phyloP scores from a whole-genome alignment of 2,329 filamentous ascomycete genomes.

The Colletotrichum sp. region DNA sequence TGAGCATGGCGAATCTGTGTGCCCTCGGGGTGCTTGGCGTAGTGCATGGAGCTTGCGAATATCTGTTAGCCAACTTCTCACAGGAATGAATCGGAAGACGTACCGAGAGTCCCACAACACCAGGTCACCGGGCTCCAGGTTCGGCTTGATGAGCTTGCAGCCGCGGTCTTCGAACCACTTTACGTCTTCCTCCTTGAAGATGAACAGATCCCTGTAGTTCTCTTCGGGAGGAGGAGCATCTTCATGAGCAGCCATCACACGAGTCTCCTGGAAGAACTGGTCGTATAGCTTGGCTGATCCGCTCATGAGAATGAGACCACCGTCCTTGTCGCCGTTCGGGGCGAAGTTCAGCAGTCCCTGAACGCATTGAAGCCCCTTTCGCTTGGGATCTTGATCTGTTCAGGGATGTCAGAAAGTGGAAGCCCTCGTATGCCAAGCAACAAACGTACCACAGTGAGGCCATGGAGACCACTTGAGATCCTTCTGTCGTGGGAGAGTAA shows the following conservation, averaged over 20 bases:
- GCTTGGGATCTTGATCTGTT: constrained; percentile 36
- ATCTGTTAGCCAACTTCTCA: not conserved
- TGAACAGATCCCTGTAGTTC: constrained; percentile 38
- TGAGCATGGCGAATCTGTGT: constrained; percentile 37
- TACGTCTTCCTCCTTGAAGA: constrained; percentile 44
- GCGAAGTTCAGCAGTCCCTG: constrained; percentile 51
- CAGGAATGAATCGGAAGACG: rapidly evolving
- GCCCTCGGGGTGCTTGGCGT: constrained; percentile 33
- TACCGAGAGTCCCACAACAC: constrained; percentile 39
- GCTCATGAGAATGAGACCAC: constrained; percentile 49
- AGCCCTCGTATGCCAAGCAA: rapidly evolving
- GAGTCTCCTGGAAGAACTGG: constrained; percentile 42
- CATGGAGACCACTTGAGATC: constrained; percentile 7
- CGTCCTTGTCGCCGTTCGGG: constrained; percentile 49
- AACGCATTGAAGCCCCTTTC: constrained; percentile 33
- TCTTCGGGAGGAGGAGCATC: constrained; percentile 19
- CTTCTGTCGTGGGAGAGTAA: constrained; percentile 38
- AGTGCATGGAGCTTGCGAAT: constrained; percentile 15
- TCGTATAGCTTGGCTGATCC: constrained; percentile 45
- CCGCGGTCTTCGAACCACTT: constrained; percentile 25
- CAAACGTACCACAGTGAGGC: not conserved
- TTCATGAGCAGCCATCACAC: constrained; percentile 26
- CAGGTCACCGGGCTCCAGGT: constrained; percentile 25
- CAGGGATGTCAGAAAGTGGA: rapidly evolving
- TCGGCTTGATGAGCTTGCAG: constrained; percentile 19